phyloP scores from a whole-genome alignment of 345 rosid species.

The Jatropha curcas region DNA sequence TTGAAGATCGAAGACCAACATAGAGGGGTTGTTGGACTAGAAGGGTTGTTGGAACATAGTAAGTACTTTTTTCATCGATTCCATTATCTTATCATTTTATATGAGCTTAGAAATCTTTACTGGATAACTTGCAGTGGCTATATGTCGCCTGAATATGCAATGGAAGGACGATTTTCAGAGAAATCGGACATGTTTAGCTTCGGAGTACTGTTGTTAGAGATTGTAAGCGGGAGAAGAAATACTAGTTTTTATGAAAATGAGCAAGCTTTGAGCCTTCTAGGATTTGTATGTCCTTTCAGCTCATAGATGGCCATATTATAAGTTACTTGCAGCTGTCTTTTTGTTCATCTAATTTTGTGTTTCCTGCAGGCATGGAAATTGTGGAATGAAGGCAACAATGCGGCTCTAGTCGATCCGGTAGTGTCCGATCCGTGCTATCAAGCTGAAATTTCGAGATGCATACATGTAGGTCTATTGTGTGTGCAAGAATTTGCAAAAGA shows the following conservation, averaged over 20 bases:
- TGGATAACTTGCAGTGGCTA: slow-evolving; percentile 13
- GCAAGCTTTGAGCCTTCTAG: slow-evolving; percentile 9
- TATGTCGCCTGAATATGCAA: slow-evolving; percentile 23
- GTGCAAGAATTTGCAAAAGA: slow-evolving; percentile 18
- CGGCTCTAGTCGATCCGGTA: not conserved
- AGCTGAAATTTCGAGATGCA: slow-evolving; percentile 13
- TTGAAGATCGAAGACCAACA: slow-evolving; percentile 22
- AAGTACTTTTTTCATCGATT: not conserved
- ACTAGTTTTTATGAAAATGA: slow-evolving; percentile 3
- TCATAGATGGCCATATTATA: not conserved
- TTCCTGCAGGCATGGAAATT: slow-evolving; percentile 18
- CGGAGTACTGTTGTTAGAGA: slow-evolving; percentile 20
- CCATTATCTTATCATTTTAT: not conserved
- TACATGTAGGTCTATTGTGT: slow-evolving; percentile 19
- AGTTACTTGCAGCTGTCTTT: too few species aligned
- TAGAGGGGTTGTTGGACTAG: slow-evolving; percentile 10
- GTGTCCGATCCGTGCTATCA: not conserved
- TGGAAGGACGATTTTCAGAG: slow-evolving; percentile 23
- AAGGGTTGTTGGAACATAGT: slow-evolving; percentile 20
- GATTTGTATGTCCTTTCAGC: slow-evolving; percentile 5
- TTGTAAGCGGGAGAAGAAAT: slow-evolving; percentile 16
- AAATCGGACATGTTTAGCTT: slow-evolving; percentile 24
- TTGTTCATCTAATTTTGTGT: too few species aligned
- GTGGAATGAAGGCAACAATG: slow-evolving; percentile 15
- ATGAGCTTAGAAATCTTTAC: not conserved